Evolutionary conservation across 345 rosid genomes (phyloP).

Genomic region (Syzygium aqueum): DNA sequence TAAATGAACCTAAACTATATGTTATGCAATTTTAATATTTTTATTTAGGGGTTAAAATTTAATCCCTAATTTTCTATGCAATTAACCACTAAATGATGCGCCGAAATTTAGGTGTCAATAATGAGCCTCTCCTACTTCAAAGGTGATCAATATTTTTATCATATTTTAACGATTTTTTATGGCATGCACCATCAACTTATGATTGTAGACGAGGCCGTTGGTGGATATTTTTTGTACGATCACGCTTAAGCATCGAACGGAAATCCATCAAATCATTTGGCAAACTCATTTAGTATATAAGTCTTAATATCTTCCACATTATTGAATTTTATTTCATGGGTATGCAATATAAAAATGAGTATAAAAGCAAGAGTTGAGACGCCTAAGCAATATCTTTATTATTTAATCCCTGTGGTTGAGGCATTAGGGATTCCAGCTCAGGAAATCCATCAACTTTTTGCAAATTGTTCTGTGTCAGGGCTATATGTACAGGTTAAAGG

Average conservation of each 20-base stretch:
- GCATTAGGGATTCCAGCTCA: background rate
- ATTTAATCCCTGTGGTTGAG: no score
- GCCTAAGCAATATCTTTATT: background rate
- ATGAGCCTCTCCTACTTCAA: constrained; percentile 26
- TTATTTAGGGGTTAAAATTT: no score
- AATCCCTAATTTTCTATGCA: no score
- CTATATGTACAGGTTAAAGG: background rate
- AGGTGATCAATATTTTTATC: constrained; percentile 19
- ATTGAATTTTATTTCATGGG: background rate
- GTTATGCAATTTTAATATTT: no score
- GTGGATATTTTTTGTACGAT: no score
- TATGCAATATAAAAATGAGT: background rate
- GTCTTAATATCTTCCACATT: background rate
- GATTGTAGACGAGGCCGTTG: background rate
- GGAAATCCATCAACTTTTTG: background rate
- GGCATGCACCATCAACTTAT: background rate
- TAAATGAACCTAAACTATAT: no score
- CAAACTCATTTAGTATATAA: background rate
- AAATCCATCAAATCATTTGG: no score
- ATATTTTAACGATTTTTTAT: background rate
- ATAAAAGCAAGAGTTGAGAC: background rate
- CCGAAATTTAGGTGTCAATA: no score
- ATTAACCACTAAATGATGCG: no score
- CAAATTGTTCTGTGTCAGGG: background rate
- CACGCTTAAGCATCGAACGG: no score